Evolutionary conservation across 2,329 filamentous ascomycete species (phyloP).

Genomic region (Colletotrichum sp.): DNA sequence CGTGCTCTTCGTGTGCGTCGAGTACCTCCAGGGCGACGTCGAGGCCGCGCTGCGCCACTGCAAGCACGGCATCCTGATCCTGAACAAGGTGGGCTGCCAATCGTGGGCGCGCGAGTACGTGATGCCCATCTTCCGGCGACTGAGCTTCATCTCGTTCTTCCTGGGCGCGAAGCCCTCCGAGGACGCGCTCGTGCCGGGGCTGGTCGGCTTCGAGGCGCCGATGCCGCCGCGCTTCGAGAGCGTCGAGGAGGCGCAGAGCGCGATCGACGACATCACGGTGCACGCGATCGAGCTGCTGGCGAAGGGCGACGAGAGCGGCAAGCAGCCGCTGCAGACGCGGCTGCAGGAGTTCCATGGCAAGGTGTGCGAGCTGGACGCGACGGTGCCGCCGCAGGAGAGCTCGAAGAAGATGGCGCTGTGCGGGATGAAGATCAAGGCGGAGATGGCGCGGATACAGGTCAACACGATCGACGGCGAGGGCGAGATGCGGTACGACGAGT

Average conservation of each 20-base stretch:
- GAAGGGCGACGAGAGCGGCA: constrained; percentile 33
- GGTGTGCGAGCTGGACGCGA: constrained; percentile 32
- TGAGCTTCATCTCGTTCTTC: constrained; percentile 8
- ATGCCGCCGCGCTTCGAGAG: constrained; percentile 39
- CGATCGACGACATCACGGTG: constrained; percentile 39
- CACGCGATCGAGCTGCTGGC: not conserved
- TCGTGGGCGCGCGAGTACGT: constrained; percentile 37
- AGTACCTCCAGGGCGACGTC: constrained; percentile 54
- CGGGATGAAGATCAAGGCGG: constrained; percentile 20
- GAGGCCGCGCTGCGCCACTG: constrained; percentile 34
- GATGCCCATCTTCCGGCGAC: constrained; percentile 3
- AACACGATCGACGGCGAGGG: constrained; percentile 29
- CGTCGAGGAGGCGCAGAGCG: constrained; percentile 31
- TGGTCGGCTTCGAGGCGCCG: constrained; percentile 34
- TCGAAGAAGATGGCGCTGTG: not conserved
- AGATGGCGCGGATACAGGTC: constrained; percentile 41
- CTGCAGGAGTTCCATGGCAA: constrained; percentile 37
- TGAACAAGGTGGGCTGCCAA: constrained; percentile 32
- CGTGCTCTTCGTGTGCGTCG: constrained; percentile 57
- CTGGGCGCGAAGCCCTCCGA: constrained; percentile 17
- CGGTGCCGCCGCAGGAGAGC: constrained; percentile 12
- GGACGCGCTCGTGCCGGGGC: constrained; percentile 35
- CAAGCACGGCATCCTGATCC: constrained; percentile 10
- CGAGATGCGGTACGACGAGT: constrained; percentile 39
- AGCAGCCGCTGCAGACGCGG: constrained; percentile 30